These are phyloP conservation scores for Trichomonascaceae sp. DNA, from an alignment of 1,139 yeast genomes.

Conservation along the genomic window DNA sequence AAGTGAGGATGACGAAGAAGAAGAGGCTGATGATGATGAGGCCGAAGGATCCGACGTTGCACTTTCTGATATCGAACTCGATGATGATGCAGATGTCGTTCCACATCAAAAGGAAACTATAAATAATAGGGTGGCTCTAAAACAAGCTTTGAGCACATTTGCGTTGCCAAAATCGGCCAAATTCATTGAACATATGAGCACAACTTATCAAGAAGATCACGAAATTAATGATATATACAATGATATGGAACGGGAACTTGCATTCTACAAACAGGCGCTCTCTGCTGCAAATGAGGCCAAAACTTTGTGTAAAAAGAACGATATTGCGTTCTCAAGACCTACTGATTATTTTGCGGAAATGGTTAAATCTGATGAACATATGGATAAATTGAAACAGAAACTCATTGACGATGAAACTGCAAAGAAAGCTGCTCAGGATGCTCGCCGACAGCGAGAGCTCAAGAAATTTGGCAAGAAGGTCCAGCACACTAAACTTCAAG, in stretches of 20 bases:
- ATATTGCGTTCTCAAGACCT: constrained; percentile 89
- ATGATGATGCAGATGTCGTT: constrained; percentile 80
- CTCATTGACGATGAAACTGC: constrained; percentile 81
- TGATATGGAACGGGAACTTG: constrained; percentile 82
- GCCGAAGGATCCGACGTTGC: constrained; percentile 45
- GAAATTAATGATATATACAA: constrained; percentile 86
- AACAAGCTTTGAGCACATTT: constrained; percentile 30
- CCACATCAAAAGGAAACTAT: constrained; percentile 83
- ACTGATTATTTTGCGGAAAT: constrained; percentile 96
- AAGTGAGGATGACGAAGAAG: constrained; percentile 24
- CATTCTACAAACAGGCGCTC: constrained; percentile 87
- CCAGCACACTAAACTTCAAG: constrained; percentile 87
- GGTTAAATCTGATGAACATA: constrained; percentile 97
- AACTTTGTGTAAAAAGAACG: constrained; percentile 52
- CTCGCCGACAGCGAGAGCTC: constrained; percentile 87
- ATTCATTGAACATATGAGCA: constrained; percentile 78
- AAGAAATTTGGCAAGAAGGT: constrained; percentile 98
- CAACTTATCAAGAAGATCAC: constrained; percentile 54
- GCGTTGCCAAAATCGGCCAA: constrained; percentile 45
- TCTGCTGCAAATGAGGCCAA: constrained; percentile 77
- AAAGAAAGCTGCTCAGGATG: constrained; percentile 88
- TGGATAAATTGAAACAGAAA: constrained; percentile 86
- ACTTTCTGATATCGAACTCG: constrained; percentile 68
- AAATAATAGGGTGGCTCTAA: constrained; percentile 37
- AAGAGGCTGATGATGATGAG: constrained; percentile 29